Percentiles rank a stretch among this genome's conserved stretches.
Conservation (phyloP, 441 rosid species). For the Erodium chrysanthum region DNA sequence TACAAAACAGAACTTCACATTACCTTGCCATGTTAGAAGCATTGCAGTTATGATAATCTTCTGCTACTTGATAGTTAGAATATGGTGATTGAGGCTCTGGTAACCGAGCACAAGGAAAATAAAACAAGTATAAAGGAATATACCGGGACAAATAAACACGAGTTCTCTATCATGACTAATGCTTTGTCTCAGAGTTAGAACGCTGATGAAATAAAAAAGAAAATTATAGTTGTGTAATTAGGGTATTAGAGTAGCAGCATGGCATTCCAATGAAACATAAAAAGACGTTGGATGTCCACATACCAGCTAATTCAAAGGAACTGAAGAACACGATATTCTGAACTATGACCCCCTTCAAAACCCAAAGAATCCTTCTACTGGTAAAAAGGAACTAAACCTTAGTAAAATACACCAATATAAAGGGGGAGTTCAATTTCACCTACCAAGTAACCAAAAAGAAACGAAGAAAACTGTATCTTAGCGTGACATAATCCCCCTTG, state of each 20-base stretch:
- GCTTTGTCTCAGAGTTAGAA: background rate
- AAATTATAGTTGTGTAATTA: background rate
- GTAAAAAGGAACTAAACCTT: background rate
- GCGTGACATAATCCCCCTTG: background rate
- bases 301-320: background rate
- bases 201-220: background rate
- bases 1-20: conserved; percentile 15
- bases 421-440: background rate
- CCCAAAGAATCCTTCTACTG: no score
- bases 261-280: background rate
- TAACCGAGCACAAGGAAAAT: conserved; percentile 11
- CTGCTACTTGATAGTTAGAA: conserved; percentile 28
- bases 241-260: background rate
- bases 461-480: background rate
- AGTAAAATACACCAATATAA: background rate
- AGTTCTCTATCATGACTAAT: background rate
- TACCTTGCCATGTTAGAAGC: conserved; percentile 29
- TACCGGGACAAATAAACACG: conserved; percentile 6
- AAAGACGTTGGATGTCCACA: background rate
- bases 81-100: conserved; percentile 23
- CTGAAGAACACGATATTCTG: background rate
- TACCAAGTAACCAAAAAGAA: background rate
- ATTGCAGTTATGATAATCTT: conserved; percentile 23
- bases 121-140: conserved; percentile 8
- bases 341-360: background rate